Evolutionary conservation across 441 rosid genomes (phyloP), one percentile per base, ranked within the genome.

Genomic region (Syzygium syzygioides): DNA sequence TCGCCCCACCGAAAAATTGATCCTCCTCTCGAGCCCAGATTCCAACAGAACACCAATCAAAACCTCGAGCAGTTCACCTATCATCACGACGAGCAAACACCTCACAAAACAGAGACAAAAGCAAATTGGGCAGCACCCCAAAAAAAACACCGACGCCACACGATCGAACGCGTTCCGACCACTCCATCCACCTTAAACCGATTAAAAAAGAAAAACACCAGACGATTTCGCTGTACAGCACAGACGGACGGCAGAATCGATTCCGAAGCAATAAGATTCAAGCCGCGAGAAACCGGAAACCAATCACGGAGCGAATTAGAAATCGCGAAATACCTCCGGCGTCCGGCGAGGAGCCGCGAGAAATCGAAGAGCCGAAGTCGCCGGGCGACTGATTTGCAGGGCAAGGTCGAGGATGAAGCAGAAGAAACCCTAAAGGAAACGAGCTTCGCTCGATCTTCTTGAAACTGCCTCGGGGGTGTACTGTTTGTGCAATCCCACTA

Each of bases 401-500:
- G 45, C 25, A 20, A 71, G 17, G 83, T 37, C 83, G 1, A 37
- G 52, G 83, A 37, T 37, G 83, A 11, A 71, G 50, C 1, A 6
- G 83, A 20, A 45, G 48, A 71, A 71, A 71, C 83, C 83, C 83
- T 71, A 71, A 11, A 14, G 64, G 50, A 20, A 37, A 37, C 50
- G 52, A 37, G 52, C 83, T 20, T 20, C n/a, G 80, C 80, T 19
- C 83, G 50, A 68, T 20, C 83, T 37, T 37, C 83, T 37, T 71
- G 89, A 48, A 85, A 56, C 86, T 55, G 89, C 53, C 32, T 79
- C 86, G 76, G 60, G 25, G 86, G 4, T 14, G 48, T 55, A 79
- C 76, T 26, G 50, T 41, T 79, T 56, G 50, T 79, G 89, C 89
- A 87, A 79, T 87, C 56, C 89, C 89, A 87, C 89, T 41, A 55